Base-by-base conservation (phyloP, 306 rosid species). In the Malus orientalis region DNA sequence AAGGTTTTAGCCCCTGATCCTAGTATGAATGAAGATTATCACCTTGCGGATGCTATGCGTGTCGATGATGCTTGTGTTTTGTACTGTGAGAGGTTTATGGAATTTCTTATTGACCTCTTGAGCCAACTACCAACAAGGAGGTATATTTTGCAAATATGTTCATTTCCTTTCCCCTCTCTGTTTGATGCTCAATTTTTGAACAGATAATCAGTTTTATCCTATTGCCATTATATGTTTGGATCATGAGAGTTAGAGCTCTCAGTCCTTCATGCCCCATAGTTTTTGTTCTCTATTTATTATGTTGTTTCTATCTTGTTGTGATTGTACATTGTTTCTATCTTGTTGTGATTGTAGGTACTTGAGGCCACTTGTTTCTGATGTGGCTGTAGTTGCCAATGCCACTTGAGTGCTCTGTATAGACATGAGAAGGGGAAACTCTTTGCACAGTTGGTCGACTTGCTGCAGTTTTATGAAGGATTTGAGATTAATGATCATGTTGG, bases 61-160 rank as follows among this genome's bases (percentile, higher is more conserved):
- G 86, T 80, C 85, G 89, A 91, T 29, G 93, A 88, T 85, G 98
- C 99, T 60, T 88, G 93, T 84, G 88, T 95, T 81, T 87, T 95
- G 81, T 95, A 95, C 75, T 92, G 99, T 65, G 99, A 95, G 88
- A 87, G 99, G 89, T 95, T 95, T 85, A 91, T 92, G 89, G 99
- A 95, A 81, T 92, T 95, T 91, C 96, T 95, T 36, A 92, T 95
- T 87, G 99, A 95, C 80, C 99, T 95, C 69, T 80, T 95, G 85
- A 95, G 99, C 82, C 99, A 95, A 84, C 90, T 95, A 78, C 97
- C 98, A 61, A 95, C 99, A 13, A 88, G 99, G 82, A 95, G 99
- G 99, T 95, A 86, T 11, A 59, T 55, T 29, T 78, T 69, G 23
- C 44, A 69, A 25, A 19, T 47, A 36, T 11, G 42, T 29, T 69